A percentile compares a stretch with the other conserved stretches of the same genome.
phyloP scores from a whole-genome alignment of 768 basidiomycete genomes.

The Cystobasidiopsis lactophilus region DNA sequence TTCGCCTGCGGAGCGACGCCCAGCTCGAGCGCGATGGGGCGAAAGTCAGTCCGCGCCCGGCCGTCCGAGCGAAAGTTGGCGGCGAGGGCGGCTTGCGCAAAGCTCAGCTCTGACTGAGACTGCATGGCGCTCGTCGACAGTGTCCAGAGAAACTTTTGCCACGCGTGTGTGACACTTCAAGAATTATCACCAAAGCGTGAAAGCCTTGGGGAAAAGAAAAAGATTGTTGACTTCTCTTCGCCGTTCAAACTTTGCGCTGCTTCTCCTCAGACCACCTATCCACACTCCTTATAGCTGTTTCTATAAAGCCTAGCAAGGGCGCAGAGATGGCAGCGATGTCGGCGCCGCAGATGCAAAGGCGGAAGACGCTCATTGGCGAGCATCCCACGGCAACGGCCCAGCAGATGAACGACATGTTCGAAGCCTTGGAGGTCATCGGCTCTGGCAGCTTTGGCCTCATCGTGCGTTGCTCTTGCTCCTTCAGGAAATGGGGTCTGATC shows the following conservation, averaged over 20 bases:
- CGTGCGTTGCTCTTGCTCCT: constrained; percentile 18
- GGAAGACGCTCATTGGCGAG: constrained; percentile 12
- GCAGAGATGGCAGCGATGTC: no score
- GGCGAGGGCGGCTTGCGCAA: not conserved
- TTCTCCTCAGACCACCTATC: no score
- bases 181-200: no score
- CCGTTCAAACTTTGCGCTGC: no score
- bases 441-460: constrained; percentile 97
- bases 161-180: no score
- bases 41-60: not conserved
- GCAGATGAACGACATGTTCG: constrained; percentile 45
- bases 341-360: no score
- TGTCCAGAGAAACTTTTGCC: no score
- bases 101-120: not conserved
- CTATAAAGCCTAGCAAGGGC: no score
- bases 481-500: not conserved
- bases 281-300: no score
- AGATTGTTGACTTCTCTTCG: no score
- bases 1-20: constrained; percentile 3
- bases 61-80: constrained; percentile 2
- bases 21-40: constrained; percentile 1
- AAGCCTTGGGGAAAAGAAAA: no score
- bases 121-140: no score
- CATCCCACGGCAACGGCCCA: constrained; percentile 8
- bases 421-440: constrained; percentile 74